Base-by-base conservation (phyloP, 1,139 yeast species). In the Meyerozyma athensensis region DNA sequence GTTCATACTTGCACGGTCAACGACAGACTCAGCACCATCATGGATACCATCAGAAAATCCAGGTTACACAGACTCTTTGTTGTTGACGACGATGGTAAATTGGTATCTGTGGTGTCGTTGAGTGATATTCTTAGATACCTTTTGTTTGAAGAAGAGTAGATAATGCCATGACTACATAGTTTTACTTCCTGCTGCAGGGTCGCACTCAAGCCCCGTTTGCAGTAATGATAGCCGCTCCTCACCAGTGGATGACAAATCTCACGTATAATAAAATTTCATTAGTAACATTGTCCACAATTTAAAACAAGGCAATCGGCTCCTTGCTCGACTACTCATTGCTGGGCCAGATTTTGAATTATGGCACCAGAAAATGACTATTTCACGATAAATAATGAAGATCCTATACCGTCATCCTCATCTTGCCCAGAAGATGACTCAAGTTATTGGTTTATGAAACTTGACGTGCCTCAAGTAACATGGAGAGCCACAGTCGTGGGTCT, bases 1-100 rank as follows among this genome's bases (percentile, higher is more conserved):
- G 98, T 94, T 12, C 90, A 90, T 61, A 92, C 97, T 0, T 94
- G 98, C 63, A 89, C 97, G 0, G 72, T 81, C 47, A 75, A 81
- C 48, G 99, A 94, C 59, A 74, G 94, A 45, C 69, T 94, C 43
- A 86, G 95, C 46, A 87, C 96, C 12, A 86, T 94, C 43, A 77
- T 92, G 82, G 97, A 92, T 56, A 90, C 96, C 30, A 87, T 94
- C 43, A 76, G 97, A 53, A 84, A 90, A 51, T 82, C 95, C 28
- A 77, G 97, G 49, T 74, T 92, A 45, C 97, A 94, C 61, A 75
- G 99, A 58, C 75, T 94, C 54, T 87, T 90, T 58, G 92, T 94
- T 31, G 96, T 94, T 20, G 96, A 92, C 58, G 83, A 79, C 26
- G 75, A 76, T 22, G 94, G 95, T 5, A 76, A 71, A 42, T 68